A percentile compares a stretch with the other conserved stretches of the same genome.
Conservation (phyloP, 2,329 filamentous ascomycete species). For the Ascochyta viciae-villosae region DNA sequence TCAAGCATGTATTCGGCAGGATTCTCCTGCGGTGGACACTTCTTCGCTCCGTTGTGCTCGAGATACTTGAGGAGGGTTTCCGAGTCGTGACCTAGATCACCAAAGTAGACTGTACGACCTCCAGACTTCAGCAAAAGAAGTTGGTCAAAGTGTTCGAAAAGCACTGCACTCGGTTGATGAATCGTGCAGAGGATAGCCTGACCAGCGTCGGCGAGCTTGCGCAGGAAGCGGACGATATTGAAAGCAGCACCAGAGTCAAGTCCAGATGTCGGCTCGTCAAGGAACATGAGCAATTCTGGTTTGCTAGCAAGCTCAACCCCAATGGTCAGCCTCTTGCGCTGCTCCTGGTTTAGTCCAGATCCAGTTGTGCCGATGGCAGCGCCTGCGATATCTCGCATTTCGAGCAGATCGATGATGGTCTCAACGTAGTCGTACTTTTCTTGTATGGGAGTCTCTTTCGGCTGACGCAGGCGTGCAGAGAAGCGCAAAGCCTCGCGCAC, state of each 20-base stretch:
- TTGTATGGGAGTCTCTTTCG: constrained; percentile 61
- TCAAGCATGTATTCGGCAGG: constrained; percentile 63
- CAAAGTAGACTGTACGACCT: constrained; percentile 72
- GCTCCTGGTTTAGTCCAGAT: constrained; percentile 63
- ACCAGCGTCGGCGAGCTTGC: constrained; percentile 70
- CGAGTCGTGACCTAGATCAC: constrained; percentile 59
- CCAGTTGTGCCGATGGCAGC: constrained; percentile 67
- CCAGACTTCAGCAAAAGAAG: constrained; percentile 70
- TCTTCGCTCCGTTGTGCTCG: constrained; percentile 59
- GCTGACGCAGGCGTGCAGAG: constrained; percentile 68
- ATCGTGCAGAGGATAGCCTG: constrained; percentile 75
- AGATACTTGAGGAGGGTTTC: constrained; percentile 58
- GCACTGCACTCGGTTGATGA: constrained; percentile 71
- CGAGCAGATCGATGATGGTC: constrained; percentile 67
- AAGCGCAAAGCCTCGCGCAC: constrained; percentile 71
- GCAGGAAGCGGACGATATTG: constrained; percentile 69
- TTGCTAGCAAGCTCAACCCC: constrained; percentile 68
- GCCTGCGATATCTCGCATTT: constrained; percentile 70
- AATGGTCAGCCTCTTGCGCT: constrained; percentile 71
- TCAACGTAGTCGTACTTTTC: constrained; percentile 73
- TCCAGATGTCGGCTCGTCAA: constrained; percentile 80
- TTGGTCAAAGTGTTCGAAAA: constrained; percentile 72
- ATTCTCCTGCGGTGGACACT: constrained; percentile 60
- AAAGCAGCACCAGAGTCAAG: constrained; percentile 73
- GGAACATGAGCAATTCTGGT: constrained; percentile 75